Evolutionary conservation across 805 yeast genomes (phyloP), one percentile per base, ranked within the genome.

Genomic region (Candida arabinofermentans): DNA sequence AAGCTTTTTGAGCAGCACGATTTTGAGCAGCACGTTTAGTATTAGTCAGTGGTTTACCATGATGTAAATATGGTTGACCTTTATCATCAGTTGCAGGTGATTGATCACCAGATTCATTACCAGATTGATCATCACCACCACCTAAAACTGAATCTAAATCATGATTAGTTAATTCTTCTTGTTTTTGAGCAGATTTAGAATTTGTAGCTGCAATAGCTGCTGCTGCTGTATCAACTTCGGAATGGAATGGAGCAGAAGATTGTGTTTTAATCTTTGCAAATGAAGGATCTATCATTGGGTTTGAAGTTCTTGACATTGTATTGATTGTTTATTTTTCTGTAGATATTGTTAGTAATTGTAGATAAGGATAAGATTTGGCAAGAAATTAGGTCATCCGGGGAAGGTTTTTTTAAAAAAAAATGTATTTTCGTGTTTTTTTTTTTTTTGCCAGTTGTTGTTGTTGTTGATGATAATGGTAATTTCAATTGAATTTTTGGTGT

Each of bases 1-100:
- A 90, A 8, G 96, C 96, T 51, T 86, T 78, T 66, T 90, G 97
- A 4, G 97, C 96, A 46, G 79, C 81, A 57, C 97, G 72, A 68
- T 90, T 90, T 65, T 90, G 97, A 8, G 83, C 89, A 2, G 96
- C 96, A 48, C 97, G 78, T 62, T 86, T 87, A 31, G 93, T 78
- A 42, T 72, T 74, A 18, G 81, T 72, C 33, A 83, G 65, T 14
- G 74, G 72, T 42, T 76, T 62, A 32, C 71, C 62, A 38, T 53
- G 54, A 42, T 52, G 51, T 16, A 48, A 19, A 12, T 39, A 27
- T 8, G 48, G 44, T 8, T 34, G 33, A n/a, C 49, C 54, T 24
- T 45, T 49, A 5, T 47, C 51, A 36, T 49, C 57, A 13, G 42
- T 17, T 7, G 48, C 48, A 6, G 57, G 50, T 2, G 55, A 37